Conservation (phyloP, 805 yeast species). For the Sugiyamaella marilandica region DNA sequence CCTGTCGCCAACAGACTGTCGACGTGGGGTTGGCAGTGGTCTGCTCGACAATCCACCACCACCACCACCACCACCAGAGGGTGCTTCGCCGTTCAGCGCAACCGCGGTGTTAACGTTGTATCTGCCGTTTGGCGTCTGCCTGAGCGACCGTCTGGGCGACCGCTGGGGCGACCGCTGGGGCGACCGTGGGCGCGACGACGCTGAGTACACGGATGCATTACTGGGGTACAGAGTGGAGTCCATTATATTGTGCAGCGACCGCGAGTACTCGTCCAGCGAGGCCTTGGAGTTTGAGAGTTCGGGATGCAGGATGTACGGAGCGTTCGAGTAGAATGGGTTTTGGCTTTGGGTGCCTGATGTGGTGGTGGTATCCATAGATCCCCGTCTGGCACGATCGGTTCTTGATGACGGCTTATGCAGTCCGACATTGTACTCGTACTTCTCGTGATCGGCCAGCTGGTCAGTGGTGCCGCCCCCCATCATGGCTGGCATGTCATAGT, state of each 20-base stretch:
- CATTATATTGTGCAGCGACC: conserved; percentile 20
- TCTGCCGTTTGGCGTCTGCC: not conserved
- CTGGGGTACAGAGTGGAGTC: conserved; percentile 19
- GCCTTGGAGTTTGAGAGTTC: conserved; percentile 19
- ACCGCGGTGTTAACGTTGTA: not conserved
- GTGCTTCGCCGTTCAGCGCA: not conserved
- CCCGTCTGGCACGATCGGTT: not conserved
- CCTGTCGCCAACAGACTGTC: too few species aligned
- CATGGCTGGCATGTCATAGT: conserved; percentile 18
- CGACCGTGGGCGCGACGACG: conserved; percentile 1
- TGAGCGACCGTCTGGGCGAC: not conserved
- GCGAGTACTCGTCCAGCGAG: conserved; percentile 24
- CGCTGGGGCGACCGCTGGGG: not conserved
- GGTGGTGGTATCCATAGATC: conserved; percentile 3
- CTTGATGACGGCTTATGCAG: not conserved
- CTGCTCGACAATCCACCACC: too few species aligned
- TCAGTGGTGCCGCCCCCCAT: not conserved
- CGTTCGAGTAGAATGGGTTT: conserved; percentile 20
- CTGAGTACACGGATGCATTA: conserved; percentile 20
- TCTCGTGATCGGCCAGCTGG: not conserved
- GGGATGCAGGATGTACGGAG: conserved; percentile 22
- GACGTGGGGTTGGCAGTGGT: not conserved
- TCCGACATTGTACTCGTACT: not conserved
- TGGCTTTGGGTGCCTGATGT: conserved; percentile 11
- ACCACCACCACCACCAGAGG: not conserved